Evolutionary conservation across 2,329 filamentous ascomycete genomes (phyloP).

Genomic region (Hymenoscyphus salicellus): DNA sequence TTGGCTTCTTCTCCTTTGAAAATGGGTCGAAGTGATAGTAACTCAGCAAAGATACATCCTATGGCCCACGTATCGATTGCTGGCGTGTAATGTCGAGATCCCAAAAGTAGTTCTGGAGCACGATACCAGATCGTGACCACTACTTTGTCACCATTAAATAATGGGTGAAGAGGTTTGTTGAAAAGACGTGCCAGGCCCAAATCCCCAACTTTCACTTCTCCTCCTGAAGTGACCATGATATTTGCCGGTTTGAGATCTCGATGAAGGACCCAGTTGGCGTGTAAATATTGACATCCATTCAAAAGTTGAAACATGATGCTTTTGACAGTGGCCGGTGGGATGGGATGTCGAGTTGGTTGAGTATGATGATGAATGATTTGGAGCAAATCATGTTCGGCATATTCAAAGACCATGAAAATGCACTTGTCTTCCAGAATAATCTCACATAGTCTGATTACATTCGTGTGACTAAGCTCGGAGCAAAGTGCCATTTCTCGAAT

Average conservation of each 20-base stretch:
- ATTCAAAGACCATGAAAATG: conserved; percentile 99
- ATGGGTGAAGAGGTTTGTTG: conserved; percentile 85
- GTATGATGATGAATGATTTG: conserved; percentile 98
- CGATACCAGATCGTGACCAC: conserved; percentile 99
- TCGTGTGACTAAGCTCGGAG: conserved; percentile 82
- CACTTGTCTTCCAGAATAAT: conserved; percentile 98
- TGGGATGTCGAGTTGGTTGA: conserved; percentile 80
- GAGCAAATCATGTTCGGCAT: conserved; percentile 92
- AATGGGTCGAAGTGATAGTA: conserved; percentile 85
- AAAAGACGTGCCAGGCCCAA: conserved; percentile 88
- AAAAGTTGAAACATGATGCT: conserved; percentile 95
- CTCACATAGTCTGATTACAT: conserved; percentile 87
- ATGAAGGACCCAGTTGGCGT: conserved; percentile 95
- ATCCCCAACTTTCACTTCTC: conserved; percentile 93
- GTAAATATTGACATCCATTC: conserved; percentile 90
- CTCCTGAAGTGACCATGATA: conserved; percentile 91
- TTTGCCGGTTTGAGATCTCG: conserved; percentile 97
- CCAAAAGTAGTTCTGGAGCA: conserved; percentile 87
- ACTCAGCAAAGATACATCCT: conserved; percentile 94
- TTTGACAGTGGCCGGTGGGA: conserved; percentile 83
- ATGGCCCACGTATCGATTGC: conserved; percentile 97
- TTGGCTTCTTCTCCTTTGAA: conserved; percentile 99
- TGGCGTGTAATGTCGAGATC: conserved; percentile 92
- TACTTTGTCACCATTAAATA: conserved; percentile 94
- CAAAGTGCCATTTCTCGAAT: conserved; percentile 97